phyloP scores from a whole-genome alignment of 768 basidiomycete species.

The Tylopilus plumbeoviolaceoides region DNA sequence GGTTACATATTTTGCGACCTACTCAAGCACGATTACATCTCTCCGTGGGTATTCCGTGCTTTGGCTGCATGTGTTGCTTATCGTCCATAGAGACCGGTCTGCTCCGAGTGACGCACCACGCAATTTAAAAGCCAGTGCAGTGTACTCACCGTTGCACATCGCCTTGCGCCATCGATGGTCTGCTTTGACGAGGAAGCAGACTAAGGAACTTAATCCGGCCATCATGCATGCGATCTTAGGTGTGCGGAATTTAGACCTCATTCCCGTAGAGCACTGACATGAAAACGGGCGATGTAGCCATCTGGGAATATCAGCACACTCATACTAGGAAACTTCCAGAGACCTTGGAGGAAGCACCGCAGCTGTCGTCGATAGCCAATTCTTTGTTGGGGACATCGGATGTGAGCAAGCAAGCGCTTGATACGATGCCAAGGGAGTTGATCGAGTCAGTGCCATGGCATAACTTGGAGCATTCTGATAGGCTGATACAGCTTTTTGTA shows the following conservation, averaged over 20 bases:
- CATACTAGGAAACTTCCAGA: slow-evolving; percentile 59
- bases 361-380: slow-evolving; percentile 64
- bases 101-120: slow-evolving; percentile 55
- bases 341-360: slow-evolving; percentile 41
- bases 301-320: slow-evolving; percentile 76
- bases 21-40: slow-evolving; percentile 78
- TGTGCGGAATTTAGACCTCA: slow-evolving; percentile 27
- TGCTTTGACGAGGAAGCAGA: slow-evolving; percentile 65
- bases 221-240: slow-evolving; percentile 71
- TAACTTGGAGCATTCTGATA: background rate
- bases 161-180: slow-evolving; percentile 71
- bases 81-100: slow-evolving; percentile 53
- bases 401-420: slow-evolving; percentile 66
- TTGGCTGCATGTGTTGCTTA: slow-evolving; percentile 9
- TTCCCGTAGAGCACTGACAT: slow-evolving; percentile 12
- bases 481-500: slow-evolving; percentile 31
- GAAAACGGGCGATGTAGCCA: slow-evolving; percentile 40
- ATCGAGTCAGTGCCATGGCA: slow-evolving; percentile 46
- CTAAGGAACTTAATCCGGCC: slow-evolving; percentile 79
- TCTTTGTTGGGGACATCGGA: slow-evolving; percentile 55
- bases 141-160: slow-evolving; percentile 59
- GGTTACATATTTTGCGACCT: slow-evolving; percentile 97
- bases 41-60: slow-evolving; percentile 55
- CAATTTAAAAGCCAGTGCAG: slow-evolving; percentile 53
- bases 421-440: slow-evolving; percentile 51